phyloP scores from a whole-genome alignment of 2,329 filamentous ascomycete species.

The Curvularia lunata region DNA sequence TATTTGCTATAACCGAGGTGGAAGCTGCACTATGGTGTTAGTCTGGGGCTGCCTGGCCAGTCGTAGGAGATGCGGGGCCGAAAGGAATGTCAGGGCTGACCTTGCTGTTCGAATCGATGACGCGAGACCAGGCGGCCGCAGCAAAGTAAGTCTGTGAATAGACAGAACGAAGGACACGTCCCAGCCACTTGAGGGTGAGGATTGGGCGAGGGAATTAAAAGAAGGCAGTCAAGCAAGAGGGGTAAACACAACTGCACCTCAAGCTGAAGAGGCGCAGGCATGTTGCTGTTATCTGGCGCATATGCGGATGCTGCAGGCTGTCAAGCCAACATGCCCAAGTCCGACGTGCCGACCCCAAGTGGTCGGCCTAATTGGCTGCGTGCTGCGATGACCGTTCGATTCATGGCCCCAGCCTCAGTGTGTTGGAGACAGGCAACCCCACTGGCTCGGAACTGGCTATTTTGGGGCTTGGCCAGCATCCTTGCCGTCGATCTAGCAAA shows the following conservation, averaged over 20 bases:
- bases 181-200: not conserved
- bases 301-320: slow-evolving; percentile 24
- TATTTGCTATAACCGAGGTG: slow-evolving; percentile 15
- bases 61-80: slow-evolving; percentile 41
- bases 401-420: slow-evolving; percentile 31
- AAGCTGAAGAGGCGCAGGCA: slow-evolving; percentile 30
- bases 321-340: slow-evolving; percentile 28
- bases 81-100: slow-evolving; percentile 28
- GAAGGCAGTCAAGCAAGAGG: slow-evolving; percentile 6
- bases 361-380: slow-evolving; percentile 27
- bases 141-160: not conserved
- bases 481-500: slow-evolving; percentile 16
- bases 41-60: slow-evolving; percentile 26
- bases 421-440: slow-evolving; percentile 22
- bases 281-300: slow-evolving; percentile 23
- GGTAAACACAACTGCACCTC: slow-evolving; percentile 9
- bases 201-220: slow-evolving; percentile 5
- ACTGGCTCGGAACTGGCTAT: slow-evolving; percentile 24
- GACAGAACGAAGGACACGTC: not conserved
- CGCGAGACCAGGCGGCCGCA: slow-evolving; percentile 19
- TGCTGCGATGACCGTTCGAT: slow-evolving; percentile 19
- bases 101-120: slow-evolving; percentile 30
- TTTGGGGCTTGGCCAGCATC: slow-evolving; percentile 19
- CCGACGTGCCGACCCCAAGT: slow-evolving; percentile 27
- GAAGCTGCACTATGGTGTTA: slow-evolving; percentile 25